Evolutionary conservation across 2,329 filamentous ascomycete species (phyloP).

Genomic region (Albifimbria verrucaria): DNA sequence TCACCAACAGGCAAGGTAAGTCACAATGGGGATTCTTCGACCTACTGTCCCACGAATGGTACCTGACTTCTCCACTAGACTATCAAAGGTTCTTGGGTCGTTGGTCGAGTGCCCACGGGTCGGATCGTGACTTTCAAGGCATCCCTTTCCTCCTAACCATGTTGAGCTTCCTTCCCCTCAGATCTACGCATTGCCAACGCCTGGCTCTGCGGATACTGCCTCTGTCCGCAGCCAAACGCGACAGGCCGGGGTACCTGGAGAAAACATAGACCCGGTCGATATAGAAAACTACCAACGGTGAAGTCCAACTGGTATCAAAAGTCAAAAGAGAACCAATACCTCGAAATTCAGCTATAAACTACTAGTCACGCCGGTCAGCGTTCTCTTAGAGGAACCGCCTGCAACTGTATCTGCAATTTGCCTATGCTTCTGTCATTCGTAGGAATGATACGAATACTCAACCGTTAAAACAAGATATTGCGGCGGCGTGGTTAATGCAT

Average conservation of each 20-base stretch:
- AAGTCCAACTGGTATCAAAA: neutral
- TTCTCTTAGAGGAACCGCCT: no score
- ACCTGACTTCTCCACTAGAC: no score
- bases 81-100: conserved; percentile 44
- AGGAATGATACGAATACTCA: no score
- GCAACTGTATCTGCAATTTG: no score
- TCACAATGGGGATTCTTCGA: no score
- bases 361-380: no score
- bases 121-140: conserved; percentile 43
- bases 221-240: neutral
- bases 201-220: neutral
- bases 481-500: no score
- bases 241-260: neutral
- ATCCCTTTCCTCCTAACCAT: conserved; percentile 41
- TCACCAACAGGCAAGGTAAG: conserved; percentile 44
- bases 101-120: conserved; percentile 43
- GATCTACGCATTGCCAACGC: conserved; percentile 27
- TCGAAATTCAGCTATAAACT: neutral
- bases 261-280: neutral
- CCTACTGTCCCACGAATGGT: no score
- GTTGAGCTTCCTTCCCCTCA: conserved; percentile 46
- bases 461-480: no score
- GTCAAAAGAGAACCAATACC: no score
- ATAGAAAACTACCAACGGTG: neutral
- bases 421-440: no score